Evolutionary conservation across 108 stramenopile species (phyloP).

Genomic region (Ochromonas danica): DNA sequence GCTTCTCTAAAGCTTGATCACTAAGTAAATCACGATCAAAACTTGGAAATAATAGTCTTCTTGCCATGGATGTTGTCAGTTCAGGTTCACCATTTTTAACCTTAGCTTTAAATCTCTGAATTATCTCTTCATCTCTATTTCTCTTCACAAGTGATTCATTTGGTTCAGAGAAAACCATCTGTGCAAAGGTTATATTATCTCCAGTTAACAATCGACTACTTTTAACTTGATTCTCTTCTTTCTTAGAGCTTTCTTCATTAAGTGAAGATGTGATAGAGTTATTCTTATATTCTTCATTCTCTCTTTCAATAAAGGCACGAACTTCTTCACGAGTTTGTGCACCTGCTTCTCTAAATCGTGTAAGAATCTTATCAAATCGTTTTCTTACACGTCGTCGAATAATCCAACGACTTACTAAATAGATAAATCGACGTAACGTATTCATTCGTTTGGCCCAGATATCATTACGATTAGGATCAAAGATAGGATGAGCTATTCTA

Average conservation of each 20-base stretch:
- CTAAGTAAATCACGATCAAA: neutral
- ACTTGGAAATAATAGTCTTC: constrained; percentile 20
- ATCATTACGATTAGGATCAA: constrained; percentile 54
- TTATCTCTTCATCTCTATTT: neutral
- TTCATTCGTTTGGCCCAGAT: constrained; percentile 52
- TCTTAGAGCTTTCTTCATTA: neutral
- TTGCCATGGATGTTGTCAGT: neutral
- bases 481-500: constrained; percentile 1
- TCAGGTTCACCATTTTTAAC: neutral
- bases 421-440: constrained; percentile 46
- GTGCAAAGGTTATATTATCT: neutral
- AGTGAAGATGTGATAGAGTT: constrained; percentile 35
- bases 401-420: constrained; percentile 42
- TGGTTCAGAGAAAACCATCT: neutral
- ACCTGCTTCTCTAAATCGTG: constrained; percentile 31
- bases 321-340: constrained; percentile 42
- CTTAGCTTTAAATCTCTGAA: neutral
- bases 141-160: neutral
- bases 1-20: neutral
- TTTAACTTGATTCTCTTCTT: neutral
- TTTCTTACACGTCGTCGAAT: constrained; percentile 38
- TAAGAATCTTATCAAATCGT: constrained; percentile 39
- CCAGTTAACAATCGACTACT: neutral
- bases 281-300: neutral
- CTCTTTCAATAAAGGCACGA: constrained; percentile 51